Evolutionary conservation across 768 basidiomycete genomes (phyloP).

Genomic region (Boletales sp.): DNA sequence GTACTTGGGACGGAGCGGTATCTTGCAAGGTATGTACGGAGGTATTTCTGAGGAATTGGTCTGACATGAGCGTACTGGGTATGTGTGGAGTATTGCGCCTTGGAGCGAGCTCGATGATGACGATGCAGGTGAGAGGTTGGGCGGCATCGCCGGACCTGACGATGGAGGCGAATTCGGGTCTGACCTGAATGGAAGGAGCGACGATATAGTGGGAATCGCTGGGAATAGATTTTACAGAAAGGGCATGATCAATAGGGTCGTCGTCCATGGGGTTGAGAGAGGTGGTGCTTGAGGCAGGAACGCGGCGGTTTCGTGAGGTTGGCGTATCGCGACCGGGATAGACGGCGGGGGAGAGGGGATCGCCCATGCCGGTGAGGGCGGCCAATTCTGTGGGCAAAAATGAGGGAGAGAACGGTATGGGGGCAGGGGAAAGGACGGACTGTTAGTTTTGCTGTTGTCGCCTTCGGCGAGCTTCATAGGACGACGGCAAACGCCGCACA

Average conservation of each 20-base stretch:
- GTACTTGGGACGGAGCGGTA: conserved; percentile 13
- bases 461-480: conserved; percentile 96
- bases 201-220: conserved; percentile 68
- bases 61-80: conserved; percentile 52
- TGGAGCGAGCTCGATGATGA: conserved; percentile 87
- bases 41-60: conserved; percentile 38
- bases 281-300: conserved; percentile 19
- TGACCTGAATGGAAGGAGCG: conserved; percentile 89
- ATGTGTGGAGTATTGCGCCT: conserved; percentile 53
- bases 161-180: conserved; percentile 85
- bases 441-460: conserved; percentile 80
- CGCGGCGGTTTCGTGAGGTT: conserved; percentile 33
- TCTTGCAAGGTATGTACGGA: conserved; percentile 21
- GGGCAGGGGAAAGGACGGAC: conserved; percentile 44
- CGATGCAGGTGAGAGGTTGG: conserved; percentile 90
- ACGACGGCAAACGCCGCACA: conserved; percentile 94
- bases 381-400: conserved; percentile 70
- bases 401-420: conserved; percentile 2
- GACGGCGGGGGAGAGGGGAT: conserved; percentile 48
- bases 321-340: conserved; percentile 68
- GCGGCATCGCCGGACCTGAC: conserved; percentile 64
- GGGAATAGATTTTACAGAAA: conserved; percentile 46
- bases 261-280: conserved; percentile 75
- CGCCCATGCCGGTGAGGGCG: conserved; percentile 86
- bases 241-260: conserved; percentile 70